These are phyloP conservation scores for Botrytis elliptica DNA, from an alignment of 2,329 filamentous ascomycete species.

Conservation along the genomic window DNA sequence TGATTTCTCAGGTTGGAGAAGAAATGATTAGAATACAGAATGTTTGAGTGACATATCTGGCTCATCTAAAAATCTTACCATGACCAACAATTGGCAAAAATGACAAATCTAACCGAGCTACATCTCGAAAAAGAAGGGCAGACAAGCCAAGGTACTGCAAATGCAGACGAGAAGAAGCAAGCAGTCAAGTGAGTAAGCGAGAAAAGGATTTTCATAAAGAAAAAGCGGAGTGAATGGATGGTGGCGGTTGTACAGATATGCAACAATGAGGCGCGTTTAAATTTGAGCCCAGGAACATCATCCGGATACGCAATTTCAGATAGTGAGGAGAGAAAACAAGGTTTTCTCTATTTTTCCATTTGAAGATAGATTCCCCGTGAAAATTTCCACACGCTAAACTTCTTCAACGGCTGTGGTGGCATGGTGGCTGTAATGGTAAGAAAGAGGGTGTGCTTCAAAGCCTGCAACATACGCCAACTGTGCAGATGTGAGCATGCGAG, in stretches of 20 bases:
- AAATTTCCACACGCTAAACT: not conserved
- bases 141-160: not conserved
- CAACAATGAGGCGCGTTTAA: conserved; percentile 9
- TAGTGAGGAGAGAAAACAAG: not conserved
- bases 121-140: not conserved
- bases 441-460: not conserved
- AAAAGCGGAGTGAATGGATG: not conserved
- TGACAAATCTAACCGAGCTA: not conserved
- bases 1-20: not conserved
- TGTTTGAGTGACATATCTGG: not conserved
- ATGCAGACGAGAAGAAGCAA: not conserved
- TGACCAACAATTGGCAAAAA: not conserved
- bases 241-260: not conserved
- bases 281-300: not conserved
- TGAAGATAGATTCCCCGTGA: not conserved
- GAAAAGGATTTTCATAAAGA: not conserved
- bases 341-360: not conserved
- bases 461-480: not conserved
- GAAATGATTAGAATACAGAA: not conserved
- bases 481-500: not conserved
- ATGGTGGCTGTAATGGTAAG: not conserved
- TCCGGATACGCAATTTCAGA: not conserved
- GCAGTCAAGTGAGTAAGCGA: not conserved
- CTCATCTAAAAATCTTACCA: not conserved
- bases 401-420: conserved; percentile 4